Conservation (phyloP, 2,329 filamentous ascomycete genomes). For the Penicillium sp. region DNA sequence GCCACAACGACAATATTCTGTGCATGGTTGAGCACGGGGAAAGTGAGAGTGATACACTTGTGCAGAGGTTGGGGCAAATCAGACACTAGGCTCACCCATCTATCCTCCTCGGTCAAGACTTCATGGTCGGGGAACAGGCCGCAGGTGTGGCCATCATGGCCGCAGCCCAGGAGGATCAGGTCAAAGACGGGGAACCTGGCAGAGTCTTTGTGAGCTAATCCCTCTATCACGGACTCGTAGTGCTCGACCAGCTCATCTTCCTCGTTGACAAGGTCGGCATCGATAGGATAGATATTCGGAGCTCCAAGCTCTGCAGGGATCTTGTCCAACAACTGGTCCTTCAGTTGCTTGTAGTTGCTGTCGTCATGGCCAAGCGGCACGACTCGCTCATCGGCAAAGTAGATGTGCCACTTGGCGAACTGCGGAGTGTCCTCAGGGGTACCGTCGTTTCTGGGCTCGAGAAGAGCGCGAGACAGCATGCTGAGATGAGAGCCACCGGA, state of each 20-base stretch:
- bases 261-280: slow-evolving; percentile 68
- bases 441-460: slow-evolving; percentile 60
- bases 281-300: slow-evolving; percentile 80
- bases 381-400: slow-evolving; percentile 96
- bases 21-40: slow-evolving; percentile 87
- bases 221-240: slow-evolving; percentile 82
- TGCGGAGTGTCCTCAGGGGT: slow-evolving; percentile 65
- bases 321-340: slow-evolving; percentile 85
- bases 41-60: slow-evolving; percentile 85
- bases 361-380: slow-evolving; percentile 90
- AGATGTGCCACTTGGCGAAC: slow-evolving; percentile 93
- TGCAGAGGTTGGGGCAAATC: slow-evolving; percentile 95
- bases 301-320: slow-evolving; percentile 69
- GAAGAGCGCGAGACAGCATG: slow-evolving; percentile 81
- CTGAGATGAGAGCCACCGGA: slow-evolving; percentile 93
- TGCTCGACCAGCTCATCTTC: slow-evolving; percentile 89
- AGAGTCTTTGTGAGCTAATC: slow-evolving; percentile 89
- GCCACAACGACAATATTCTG: slow-evolving; percentile 89
- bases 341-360: slow-evolving; percentile 90
- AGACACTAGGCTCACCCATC: slow-evolving; percentile 90
- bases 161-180: slow-evolving; percentile 87
- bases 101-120: slow-evolving; percentile 80
- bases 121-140: slow-evolving; percentile 90
- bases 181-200: slow-evolving; percentile 96
- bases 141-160: slow-evolving; percentile 96